Evolutionary conservation across 1,139 yeast genomes (phyloP), one percentile per base, ranked within the genome.

Genomic region (Pneumocystis oryctolagi): DNA sequence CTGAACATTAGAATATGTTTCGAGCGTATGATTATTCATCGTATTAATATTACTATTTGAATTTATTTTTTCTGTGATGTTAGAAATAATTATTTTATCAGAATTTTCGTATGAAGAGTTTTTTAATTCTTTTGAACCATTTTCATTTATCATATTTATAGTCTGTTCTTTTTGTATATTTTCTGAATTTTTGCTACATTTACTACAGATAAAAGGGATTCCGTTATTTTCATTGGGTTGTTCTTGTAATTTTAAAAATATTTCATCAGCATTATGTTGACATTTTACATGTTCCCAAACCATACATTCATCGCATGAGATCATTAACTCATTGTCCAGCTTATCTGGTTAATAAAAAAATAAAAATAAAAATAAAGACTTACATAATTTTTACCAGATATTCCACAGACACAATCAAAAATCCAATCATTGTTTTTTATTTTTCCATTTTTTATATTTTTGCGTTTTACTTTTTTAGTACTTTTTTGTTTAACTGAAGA

Each of bases 241-340:
- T 12, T 47, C 30, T 25, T 47, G 55, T 25, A 47, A 18, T 25
- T 35, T 58, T 28, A 35, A 57, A 53, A 63, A 58, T 39, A 42
- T 58, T 16, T 60, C 59, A 32, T 58, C 20, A 30, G 57, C 62
- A 57, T 65, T 68, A 12, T 71, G 70, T 40, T 75, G 70, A 66
- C 78, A 76, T 59, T 70, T 72, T 56, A 75, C 71, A 65, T 77
- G 79, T 71, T 76, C 74, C 79, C 79, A 77, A 62, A 77, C 73
- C 28, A 70, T 72, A 66, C 79, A 77, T 63, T 72, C 67, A 40
- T 74, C 77, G 66, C 79, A 77, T 58, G 71, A 72, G 32, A 76
- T 73, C 56, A 73, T 67, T 62, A 72, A 70, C 6, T 77, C 77
- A 64, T 75, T 78, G 30, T 57, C 59, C 60, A 76, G 25, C 40